Evolutionary conservation across 305 asterid genomes (phyloP), one percentile per base, ranked within the genome.

Genomic region (Plantago lanceolata): DNA sequence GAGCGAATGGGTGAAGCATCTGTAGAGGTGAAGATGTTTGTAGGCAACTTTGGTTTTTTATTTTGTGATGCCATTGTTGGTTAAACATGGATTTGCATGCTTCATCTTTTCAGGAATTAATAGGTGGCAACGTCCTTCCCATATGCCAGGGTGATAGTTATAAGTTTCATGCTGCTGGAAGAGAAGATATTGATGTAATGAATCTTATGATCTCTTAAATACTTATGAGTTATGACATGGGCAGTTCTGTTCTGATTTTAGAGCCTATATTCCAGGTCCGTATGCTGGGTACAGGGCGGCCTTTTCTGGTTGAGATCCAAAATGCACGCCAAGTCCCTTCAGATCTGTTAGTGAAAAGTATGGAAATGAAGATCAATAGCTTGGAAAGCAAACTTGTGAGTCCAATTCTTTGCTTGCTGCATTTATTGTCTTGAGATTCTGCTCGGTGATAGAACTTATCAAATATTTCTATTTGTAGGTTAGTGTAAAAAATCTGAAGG

Each of bases 1-100:
- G 98, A 92, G 80, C 84, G 96, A 78, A 85, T 75, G 96, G 98
- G 96, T 16, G 98, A 89, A 74, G 95, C 98, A 78, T 91, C 98
- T 33, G 74, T 91, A 48, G 96, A 91, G 96, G 98, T 91, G 61
- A 59, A 66, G 53, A 59, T 65, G 48, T 18, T 68, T 49, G 70
- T 61, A 40, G 21, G 55, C 59, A 31, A 20, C 40, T 43, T 21
- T 52, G 43, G 45, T 48, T 60, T 26, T 71, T 48, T 15, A 31
- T 19, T 53, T 58, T 24, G 28, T 63, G 21, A 58, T 58, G 14
- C 63, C 63, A 31, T 45, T 48, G 17, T 57, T 63, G 64, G 49
- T 20, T 21, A 35, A 58, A 43, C 19, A n/a, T 72, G 47, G 29
- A 17, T 65, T 68, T 45, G 53, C 43, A 19, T 51, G 28, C 54